Conservation (phyloP, 768 basidiomycete species). For the Tylopilus subfusipes region DNA sequence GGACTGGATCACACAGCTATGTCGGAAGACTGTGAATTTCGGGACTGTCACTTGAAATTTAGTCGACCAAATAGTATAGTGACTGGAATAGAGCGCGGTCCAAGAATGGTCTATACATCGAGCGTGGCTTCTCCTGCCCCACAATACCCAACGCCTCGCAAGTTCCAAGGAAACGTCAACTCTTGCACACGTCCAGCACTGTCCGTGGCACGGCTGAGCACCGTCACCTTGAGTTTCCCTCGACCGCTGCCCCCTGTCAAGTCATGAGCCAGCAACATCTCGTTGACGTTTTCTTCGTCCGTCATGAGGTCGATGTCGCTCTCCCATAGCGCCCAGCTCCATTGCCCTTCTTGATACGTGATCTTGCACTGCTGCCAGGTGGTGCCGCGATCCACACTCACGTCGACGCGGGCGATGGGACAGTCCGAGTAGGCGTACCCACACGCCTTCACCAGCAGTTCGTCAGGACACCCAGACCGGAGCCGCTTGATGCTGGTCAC, state of each 20-base stretch:
- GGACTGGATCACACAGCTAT: too few species aligned
- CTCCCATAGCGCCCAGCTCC: slow-evolving; percentile 79
- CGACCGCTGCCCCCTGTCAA: slow-evolving; percentile 7
- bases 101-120: not conserved
- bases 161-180: slow-evolving; percentile 54
- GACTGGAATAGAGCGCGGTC: not conserved
- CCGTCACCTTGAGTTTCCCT: slow-evolving; percentile 17
- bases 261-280: not conserved
- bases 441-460: slow-evolving; percentile 35
- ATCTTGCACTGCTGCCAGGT: slow-evolving; percentile 51
- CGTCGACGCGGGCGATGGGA: slow-evolving; percentile 47
- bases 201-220: slow-evolving; percentile 52
- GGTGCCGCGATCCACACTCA: slow-evolving; percentile 49
- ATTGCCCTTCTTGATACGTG: slow-evolving; percentile 57
- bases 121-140: slow-evolving; percentile 28
- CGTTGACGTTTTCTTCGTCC: slow-evolving; percentile 23
- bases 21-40: too few species aligned
- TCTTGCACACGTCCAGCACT: slow-evolving; percentile 46
- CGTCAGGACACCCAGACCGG: slow-evolving; percentile 11
- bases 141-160: slow-evolving; percentile 55
- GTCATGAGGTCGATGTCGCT: slow-evolving; percentile 35
- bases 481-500: slow-evolving; percentile 34
- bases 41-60: too few species aligned
- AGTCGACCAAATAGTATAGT: not conserved
- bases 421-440: slow-evolving; percentile 56